These are phyloP conservation scores for Yarrowia galli DNA, from an alignment of 1,139 yeast species.

Conservation along the genomic window DNA sequence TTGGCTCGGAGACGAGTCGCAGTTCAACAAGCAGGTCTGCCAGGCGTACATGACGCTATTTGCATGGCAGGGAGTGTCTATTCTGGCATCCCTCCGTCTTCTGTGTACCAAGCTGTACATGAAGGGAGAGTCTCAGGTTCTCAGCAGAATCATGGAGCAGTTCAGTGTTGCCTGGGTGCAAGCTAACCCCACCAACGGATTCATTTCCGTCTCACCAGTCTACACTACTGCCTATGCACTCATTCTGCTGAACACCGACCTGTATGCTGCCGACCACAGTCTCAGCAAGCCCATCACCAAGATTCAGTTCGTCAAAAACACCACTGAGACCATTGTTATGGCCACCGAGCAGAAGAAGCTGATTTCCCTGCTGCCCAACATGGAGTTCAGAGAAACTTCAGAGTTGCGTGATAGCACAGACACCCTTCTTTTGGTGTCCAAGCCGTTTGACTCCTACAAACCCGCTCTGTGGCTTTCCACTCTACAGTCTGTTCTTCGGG, in stretches of 20 bases:
- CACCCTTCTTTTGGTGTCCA: slow-evolving; percentile 8
- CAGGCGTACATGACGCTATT: slow-evolving; percentile 48
- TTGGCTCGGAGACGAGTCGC: slow-evolving; percentile 48
- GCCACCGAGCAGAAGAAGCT: slow-evolving; percentile 12
- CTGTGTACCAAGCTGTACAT: slow-evolving; percentile 72
- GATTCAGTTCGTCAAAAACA: slow-evolving; percentile 47
- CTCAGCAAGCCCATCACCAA: slow-evolving; percentile 51
- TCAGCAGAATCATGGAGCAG: slow-evolving; percentile 73
- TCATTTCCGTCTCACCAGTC: slow-evolving; percentile 67
- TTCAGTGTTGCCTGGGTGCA: slow-evolving; percentile 72
- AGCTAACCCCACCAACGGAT: slow-evolving; percentile 56
- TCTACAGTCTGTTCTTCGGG: slow-evolving; percentile 14
- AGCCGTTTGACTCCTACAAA: neutral
- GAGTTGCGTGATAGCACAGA: slow-evolving; percentile 19
- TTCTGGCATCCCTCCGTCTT: slow-evolving; percentile 61
- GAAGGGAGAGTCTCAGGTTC: slow-evolving; percentile 83
- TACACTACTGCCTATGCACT: slow-evolving; percentile 77
- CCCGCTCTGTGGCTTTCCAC: slow-evolving; percentile 7
- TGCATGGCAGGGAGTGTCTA: slow-evolving; percentile 46
- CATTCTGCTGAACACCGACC: slow-evolving; percentile 64
- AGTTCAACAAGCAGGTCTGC: slow-evolving; percentile 43
- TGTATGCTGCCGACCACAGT: slow-evolving; percentile 51
- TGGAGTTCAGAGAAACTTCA: neutral
- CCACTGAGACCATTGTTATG: slow-evolving; percentile 40
- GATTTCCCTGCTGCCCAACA: slow-evolving; percentile 2